Evolutionary conservation across 2,329 filamentous ascomycete species (phyloP).

Genomic region (Fusarium sp.): DNA sequence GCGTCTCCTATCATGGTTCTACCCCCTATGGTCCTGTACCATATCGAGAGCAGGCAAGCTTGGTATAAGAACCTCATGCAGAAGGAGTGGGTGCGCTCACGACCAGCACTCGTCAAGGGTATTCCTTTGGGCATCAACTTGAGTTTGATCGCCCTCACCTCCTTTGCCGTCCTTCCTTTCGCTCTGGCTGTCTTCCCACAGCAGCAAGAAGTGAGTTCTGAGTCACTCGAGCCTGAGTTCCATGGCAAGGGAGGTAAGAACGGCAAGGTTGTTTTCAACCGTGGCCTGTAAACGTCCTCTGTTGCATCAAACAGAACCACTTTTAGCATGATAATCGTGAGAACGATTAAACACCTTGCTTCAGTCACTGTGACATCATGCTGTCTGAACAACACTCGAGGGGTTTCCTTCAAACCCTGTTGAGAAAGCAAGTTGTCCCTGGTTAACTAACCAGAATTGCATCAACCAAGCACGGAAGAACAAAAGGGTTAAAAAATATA

Average conservation of each 20-base stretch:
- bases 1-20: conserved; percentile 97
- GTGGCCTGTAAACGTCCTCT: conserved; percentile 76
- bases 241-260: conserved; percentile 80
- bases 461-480: not conserved
- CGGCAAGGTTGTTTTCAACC: conserved; percentile 94
- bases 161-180: conserved; percentile 87
- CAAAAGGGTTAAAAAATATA: not conserved
- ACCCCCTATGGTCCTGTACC: conserved; percentile 86
- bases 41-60: conserved; percentile 71
- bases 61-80: conserved; percentile 59
- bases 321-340: not conserved
- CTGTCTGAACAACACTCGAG: not conserved
- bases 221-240: conserved; percentile 86
- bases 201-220: conserved; percentile 82
- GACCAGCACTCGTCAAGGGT: conserved; percentile 71
- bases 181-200: conserved; percentile 94
- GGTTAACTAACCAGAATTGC: not conserved
- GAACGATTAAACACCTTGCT: conserved; percentile 2
- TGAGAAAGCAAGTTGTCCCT: not conserved
- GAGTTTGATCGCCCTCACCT: conserved; percentile 86
- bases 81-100: conserved; percentile 81
- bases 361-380: not conserved
- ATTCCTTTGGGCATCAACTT: conserved; percentile 84
- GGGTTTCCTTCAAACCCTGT: not conserved
- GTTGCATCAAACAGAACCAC: not conserved